phyloP scores from a whole-genome alignment of 2,329 filamentous ascomycete genomes.

The Diaporthe velutina region DNA sequence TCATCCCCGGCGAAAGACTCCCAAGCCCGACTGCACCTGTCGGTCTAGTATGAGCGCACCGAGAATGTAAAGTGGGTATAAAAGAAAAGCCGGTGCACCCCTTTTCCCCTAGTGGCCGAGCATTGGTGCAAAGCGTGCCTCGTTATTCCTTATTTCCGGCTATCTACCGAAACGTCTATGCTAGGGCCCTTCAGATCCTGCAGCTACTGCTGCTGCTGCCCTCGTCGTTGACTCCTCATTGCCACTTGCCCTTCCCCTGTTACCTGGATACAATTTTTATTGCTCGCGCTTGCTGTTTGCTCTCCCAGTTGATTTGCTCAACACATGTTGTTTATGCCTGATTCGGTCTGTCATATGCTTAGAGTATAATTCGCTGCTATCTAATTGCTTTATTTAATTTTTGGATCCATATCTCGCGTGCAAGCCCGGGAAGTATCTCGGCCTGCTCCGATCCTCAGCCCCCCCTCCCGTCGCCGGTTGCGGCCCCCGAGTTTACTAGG shows the following conservation, averaged over 20 bases:
- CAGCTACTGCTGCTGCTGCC: not conserved
- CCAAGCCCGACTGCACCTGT: not conserved
- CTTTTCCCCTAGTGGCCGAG: not conserved
- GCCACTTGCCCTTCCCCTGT: not conserved
- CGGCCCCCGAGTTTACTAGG: constrained; percentile 3
- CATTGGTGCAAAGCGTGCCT: not conserved
- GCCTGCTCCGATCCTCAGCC: not conserved
- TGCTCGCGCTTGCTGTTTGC: not conserved
- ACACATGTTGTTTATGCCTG: not conserved
- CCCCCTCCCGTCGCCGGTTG: constrained; percentile 7
- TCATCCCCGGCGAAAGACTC: not conserved
- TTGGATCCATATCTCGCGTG: not conserved
- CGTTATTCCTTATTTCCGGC: constrained; percentile 17
- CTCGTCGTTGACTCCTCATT: constrained; percentile 9
- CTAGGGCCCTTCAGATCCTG: constrained; percentile 12
- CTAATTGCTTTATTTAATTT: not conserved
- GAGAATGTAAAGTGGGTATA: not conserved
- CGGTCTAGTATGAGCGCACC: not conserved
- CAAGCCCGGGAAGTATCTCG: not conserved
- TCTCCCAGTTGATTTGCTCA: not conserved
- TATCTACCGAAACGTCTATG: constrained; percentile 1
- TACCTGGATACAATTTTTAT: not conserved
- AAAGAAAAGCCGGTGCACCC: not conserved
- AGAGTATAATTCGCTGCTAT: not conserved
- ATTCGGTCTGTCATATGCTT: not conserved